Evolutionary conservation across 495 filamentous ascomycete genomes (phyloP).

Genomic region (Friedmanniomyces endolithicus): DNA sequence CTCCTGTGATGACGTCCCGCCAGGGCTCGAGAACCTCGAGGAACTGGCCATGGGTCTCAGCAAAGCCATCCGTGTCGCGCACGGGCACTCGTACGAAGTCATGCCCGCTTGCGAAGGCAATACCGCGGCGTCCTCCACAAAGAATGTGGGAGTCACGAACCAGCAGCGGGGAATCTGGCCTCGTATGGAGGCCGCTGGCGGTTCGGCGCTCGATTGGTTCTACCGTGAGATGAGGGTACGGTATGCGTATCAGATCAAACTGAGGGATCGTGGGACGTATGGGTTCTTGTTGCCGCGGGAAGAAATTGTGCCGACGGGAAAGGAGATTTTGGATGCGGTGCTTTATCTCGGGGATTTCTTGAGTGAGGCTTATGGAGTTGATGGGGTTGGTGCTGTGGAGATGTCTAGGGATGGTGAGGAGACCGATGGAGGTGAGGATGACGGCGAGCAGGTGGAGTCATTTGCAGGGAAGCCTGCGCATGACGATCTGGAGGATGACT

Average conservation of each 20-base stretch:
- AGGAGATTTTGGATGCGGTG: constrained; percentile 71
- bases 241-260: constrained; percentile 87
- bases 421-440: too few species aligned
- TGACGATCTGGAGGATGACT: not conserved
- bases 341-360: constrained; percentile 52
- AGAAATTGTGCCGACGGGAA: constrained; percentile 79
- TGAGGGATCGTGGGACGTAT: constrained; percentile 88
- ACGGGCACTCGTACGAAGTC: constrained; percentile 64
- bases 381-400: not conserved
- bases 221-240: constrained; percentile 76
- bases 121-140: constrained; percentile 27
- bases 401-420: not conserved
- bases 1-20: constrained; percentile 62
- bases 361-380: not conserved
- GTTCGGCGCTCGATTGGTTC: constrained; percentile 90
- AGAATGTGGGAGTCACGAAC: constrained; percentile 12
- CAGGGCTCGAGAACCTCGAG: constrained; percentile 78
- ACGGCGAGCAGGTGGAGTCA: not conserved
- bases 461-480: not conserved
- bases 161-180: constrained; percentile 23
- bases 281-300: constrained; percentile 82
- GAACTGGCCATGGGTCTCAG: constrained; percentile 82
- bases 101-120: constrained; percentile 82
- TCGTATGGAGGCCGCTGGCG: constrained; percentile 57
- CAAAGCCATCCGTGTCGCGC: constrained; percentile 70